These are phyloP conservation scores for Fabrea salina DNA, from an alignment of 169 alveolate genomes.

Conservation along the genomic window DNA sequence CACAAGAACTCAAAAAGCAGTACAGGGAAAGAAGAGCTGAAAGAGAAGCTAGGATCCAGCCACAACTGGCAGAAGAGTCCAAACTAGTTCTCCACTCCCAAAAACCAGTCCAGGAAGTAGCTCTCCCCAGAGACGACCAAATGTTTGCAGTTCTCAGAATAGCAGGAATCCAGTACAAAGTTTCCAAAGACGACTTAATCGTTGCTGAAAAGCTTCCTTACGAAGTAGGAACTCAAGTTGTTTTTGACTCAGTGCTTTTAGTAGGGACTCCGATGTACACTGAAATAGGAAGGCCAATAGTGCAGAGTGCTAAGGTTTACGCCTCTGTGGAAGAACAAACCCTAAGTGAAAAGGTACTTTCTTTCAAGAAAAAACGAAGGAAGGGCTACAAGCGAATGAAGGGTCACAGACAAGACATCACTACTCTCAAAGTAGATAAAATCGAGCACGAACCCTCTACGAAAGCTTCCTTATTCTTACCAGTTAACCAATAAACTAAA, in stretches of 20 bases:
- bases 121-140: neutral
- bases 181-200: slow-evolving; percentile 50
- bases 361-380: slow-evolving; percentile 64
- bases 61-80: neutral
- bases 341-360: slow-evolving; percentile 48
- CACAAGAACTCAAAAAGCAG: slow-evolving; percentile 21
- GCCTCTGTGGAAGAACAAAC: slow-evolving; percentile 63
- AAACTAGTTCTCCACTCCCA: slow-evolving; percentile 2
- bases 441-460: slow-evolving; percentile 41
- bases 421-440: slow-evolving; percentile 56
- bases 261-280: slow-evolving; percentile 67
- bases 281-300: slow-evolving; percentile 62
- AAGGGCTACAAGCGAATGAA: slow-evolving; percentile 42
- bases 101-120: neutral
- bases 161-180: slow-evolving; percentile 58
- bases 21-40: slow-evolving; percentile 23
- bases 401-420: slow-evolving; percentile 53
- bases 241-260: slow-evolving; percentile 49
- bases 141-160: slow-evolving; percentile 36
- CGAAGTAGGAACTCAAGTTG: slow-evolving; percentile 53
- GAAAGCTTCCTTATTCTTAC: slow-evolving; percentile 6
- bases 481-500: neutral
- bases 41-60: neutral
- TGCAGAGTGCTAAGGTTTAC: slow-evolving; percentile 46
- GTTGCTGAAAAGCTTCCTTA: slow-evolving; percentile 42